These are phyloP conservation scores for Trametes sanguinea DNA, from an alignment of 768 basidiomycete genomes.

Conservation along the genomic window DNA sequence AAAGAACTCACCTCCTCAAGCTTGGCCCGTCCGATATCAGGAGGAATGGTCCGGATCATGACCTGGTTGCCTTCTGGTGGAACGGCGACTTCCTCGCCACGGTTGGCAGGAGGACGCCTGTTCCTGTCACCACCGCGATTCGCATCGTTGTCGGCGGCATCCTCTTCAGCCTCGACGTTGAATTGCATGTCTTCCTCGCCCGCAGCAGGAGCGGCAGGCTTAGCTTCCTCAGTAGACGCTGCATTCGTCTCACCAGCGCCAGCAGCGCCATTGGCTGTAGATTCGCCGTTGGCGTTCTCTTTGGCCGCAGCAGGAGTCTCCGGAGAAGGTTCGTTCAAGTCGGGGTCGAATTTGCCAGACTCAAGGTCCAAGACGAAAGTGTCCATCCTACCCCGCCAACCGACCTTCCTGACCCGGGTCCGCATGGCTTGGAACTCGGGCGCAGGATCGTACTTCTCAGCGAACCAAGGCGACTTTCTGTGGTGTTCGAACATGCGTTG, in stretches of 20 bases:
- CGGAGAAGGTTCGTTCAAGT: slow-evolving; percentile 61
- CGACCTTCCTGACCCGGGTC: slow-evolving; percentile 77
- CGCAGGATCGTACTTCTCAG: slow-evolving; percentile 88
- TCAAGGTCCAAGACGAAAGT: slow-evolving; percentile 80
- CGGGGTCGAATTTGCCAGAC: slow-evolving; percentile 82
- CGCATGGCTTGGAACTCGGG: slow-evolving; percentile 72
- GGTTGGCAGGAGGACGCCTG: slow-evolving; percentile 59
- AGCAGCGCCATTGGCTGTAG: slow-evolving; percentile 40
- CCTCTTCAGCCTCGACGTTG: slow-evolving; percentile 71
- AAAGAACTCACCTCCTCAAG: slow-evolving; percentile 74
- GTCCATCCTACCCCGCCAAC: slow-evolving; percentile 75
- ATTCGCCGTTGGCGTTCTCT: slow-evolving; percentile 49
- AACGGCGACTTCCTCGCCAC: slow-evolving; percentile 65
- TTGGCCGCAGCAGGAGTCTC: slow-evolving; percentile 52
- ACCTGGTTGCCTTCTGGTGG: slow-evolving; percentile 83
- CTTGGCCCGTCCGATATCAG: slow-evolving; percentile 86
- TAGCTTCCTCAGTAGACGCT: slow-evolving; percentile 52
- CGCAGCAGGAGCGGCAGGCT: slow-evolving; percentile 34
- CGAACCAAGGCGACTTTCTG: slow-evolving; percentile 94
- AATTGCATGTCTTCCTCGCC: slow-evolving; percentile 79
- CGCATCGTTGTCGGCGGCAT: slow-evolving; percentile 59
- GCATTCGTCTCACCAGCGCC: slow-evolving; percentile 41
- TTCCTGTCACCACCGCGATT: slow-evolving; percentile 30
- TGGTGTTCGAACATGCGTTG: slow-evolving; percentile 96
- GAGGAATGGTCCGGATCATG: slow-evolving; percentile 94